Evolutionary conservation across 441 rosid species (phyloP), one percentile per base, ranked within the genome.

Genomic region (Pelargonium fulgidum): DNA sequence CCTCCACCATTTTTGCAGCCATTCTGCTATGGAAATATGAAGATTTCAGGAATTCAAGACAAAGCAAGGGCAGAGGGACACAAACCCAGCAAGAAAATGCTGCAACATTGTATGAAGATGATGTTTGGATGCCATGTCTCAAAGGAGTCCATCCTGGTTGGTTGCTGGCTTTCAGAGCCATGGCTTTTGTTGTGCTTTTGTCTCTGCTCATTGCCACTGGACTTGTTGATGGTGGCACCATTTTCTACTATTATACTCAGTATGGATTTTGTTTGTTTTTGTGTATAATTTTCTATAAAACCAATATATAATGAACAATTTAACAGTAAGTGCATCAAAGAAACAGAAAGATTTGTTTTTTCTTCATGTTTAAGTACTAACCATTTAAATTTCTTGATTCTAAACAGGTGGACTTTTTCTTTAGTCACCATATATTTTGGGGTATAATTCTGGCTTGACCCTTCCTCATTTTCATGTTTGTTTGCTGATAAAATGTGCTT

Each of bases 161-260:
- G 97, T 80, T 94, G 77, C 90, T 94, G 61, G 89, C 81, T 73
- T 92, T 86, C 65, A 77, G 99, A 75, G 72, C 83, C 45, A 68
- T 74, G 65, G 91, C 92, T 71, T 90, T 94, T 75, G 45, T 78
- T 54, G 85, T 85, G 77, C 96, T 94, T 62, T 68, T 92, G 26
- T 67, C 80, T 11, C 65, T 88, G 86, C 82, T 88, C 19, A 69
- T 77, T 26, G 83, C 77, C 79, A 80, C 80, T 42, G 79, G 80
- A 62, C 64, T 83, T 64, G 71, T 83, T 6, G 90, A 88, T 79
- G 97, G 98, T 41, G 82, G 81, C 75, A 84, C 81, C 84, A 85
- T 92, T 52, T 90, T 82, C 81, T 90, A 82, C 89, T 94, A 82
- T 81, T 94, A 94, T 62, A 94, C 99, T 0, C 91, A 85, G 99